Evolutionary conservation across 805 yeast species (phyloP).

Genomic region (Priceomyces carsonii): DNA sequence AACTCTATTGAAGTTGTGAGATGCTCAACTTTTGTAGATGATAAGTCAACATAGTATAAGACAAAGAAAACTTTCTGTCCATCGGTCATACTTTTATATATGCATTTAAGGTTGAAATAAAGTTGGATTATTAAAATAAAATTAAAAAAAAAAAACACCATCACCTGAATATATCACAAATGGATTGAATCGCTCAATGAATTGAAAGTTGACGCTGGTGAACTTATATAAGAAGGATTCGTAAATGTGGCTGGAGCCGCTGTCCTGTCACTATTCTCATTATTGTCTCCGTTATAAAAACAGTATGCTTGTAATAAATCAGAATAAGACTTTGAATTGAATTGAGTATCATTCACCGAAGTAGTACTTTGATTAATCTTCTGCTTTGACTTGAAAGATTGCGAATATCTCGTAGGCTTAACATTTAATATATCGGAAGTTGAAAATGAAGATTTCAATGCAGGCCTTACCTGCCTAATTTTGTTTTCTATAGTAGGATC

Average conservation of each 20-base stretch:
- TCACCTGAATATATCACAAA: slow-evolving; percentile 21
- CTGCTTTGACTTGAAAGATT: slow-evolving; percentile 20
- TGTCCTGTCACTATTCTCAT: slow-evolving; percentile 1
- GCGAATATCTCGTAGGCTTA: slow-evolving; percentile 26
- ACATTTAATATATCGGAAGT: slow-evolving; percentile 15
- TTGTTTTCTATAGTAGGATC: too few relatives aligned
- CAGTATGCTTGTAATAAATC: slow-evolving; percentile 38
- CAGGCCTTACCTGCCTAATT: slow-evolving; percentile 17
- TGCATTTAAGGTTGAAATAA: too few relatives aligned
- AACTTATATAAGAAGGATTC: slow-evolving; percentile 7
- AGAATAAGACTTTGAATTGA: slow-evolving; percentile 28
- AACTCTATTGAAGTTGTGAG: too few relatives aligned
- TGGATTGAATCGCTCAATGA: slow-evolving; percentile 34
- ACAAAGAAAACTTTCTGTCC: too few relatives aligned
- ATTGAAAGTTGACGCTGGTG: slow-evolving; percentile 36
- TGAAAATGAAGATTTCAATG: slow-evolving; percentile 19
- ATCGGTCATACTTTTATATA: too few relatives aligned
- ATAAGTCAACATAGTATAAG: too few relatives aligned
- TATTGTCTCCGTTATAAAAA: slow-evolving; percentile 29
- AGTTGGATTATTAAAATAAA: not conserved
- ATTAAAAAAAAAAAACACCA: slow-evolving; percentile 3
- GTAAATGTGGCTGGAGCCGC: slow-evolving; percentile 2
- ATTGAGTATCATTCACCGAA: slow-evolving; percentile 12
- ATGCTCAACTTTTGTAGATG: too few relatives aligned
- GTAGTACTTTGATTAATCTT: slow-evolving; percentile 11